Evolutionary conservation across 1,284 basidiomycete genomes (phyloP), one percentile per base, ranked within the genome.

Genomic region (Boletellus dicymbophilus): DNA sequence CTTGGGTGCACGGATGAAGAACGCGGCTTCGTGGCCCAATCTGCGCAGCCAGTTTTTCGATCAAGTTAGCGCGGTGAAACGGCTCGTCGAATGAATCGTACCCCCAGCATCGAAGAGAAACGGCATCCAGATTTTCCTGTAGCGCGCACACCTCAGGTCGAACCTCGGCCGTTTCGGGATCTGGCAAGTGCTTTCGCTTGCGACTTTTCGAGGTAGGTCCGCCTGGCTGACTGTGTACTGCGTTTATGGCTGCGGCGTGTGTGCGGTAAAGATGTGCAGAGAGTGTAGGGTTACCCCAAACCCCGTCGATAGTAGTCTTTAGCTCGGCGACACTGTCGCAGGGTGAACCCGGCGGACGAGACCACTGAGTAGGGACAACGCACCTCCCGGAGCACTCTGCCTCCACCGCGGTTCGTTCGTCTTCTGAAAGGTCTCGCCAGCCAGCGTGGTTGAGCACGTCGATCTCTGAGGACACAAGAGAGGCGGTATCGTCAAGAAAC

Each of bases 1-100:
- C 58, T 77, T 84, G 21, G 83, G 73, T 9, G 81, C 70, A 23
- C 88, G 77, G 55, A 84, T 79, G 60, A 89, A 89, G 21, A 78
- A 65, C 0, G 77, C 77, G 16, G 85, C 72, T 48, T 80, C 78
- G 44, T 73, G 58, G 28, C 72, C 69, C 40, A 84, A 62, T 46
- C 86, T 89, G 54, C 22, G 34, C 23, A 30, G 3, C 16, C 20
- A 37, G 12, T 15, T 39, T 15, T 39, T 16, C 8, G 25, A 30
- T 51, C 20, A 59, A 11, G 3, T 37, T 8, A 25, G 21, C 1
- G 27, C 25, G 12, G 11, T 12, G 6, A 25, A 49, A 44, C 10
- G 13, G 20, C 27, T n/a, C 23, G 26, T 11, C 15, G 37, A 6
- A 26, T 11, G 48, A 34, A 16, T 43, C 49, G 64, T 59, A 88